Conservation (phyloP, 1,284 basidiomycete species). For the Hymenochaete sp. region DNA sequence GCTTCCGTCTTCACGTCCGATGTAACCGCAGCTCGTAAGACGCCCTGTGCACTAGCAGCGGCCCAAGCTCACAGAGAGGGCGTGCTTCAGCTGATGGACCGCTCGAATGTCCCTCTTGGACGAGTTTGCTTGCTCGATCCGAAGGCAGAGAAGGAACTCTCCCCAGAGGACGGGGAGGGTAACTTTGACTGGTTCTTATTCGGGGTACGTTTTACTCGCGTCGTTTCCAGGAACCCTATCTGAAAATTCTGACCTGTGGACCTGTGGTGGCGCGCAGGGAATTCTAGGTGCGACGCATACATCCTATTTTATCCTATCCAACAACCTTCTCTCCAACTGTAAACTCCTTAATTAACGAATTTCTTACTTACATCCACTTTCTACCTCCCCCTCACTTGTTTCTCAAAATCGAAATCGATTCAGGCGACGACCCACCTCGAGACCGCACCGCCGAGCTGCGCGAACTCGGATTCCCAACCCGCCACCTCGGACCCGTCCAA, state of each 20-base stretch:
- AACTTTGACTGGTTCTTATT: slow-evolving; percentile 82
- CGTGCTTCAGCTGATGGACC: slow-evolving; percentile 58
- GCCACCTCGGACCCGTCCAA: slow-evolving; percentile 79
- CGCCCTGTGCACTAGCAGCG: slow-evolving; percentile 36
- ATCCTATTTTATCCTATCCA: no score
- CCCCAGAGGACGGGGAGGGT: slow-evolving; percentile 67
- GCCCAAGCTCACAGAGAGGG: slow-evolving; percentile 53
- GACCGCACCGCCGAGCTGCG: slow-evolving; percentile 86
- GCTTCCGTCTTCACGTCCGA: slow-evolving; percentile 30
- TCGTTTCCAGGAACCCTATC: slow-evolving; percentile 16
- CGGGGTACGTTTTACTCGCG: slow-evolving; percentile 40
- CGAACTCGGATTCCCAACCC: slow-evolving; percentile 74
- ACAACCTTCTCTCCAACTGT: no score
- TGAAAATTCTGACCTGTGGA: neutral
- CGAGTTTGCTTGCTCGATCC: slow-evolving; percentile 86
- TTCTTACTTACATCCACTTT: no score
- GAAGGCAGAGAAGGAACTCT: slow-evolving; percentile 59
- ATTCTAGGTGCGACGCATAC: slow-evolving; percentile 42
- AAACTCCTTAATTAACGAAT: no score
- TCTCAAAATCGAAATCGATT: no score
- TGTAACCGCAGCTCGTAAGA: slow-evolving; percentile 18
- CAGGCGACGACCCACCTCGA: slow-evolving; percentile 85
- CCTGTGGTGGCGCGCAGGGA: slow-evolving; percentile 45
- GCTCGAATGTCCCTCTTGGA: slow-evolving; percentile 40
- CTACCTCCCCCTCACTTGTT: no score